These are phyloP conservation scores for Henckelia pumila DNA, from an alignment of 257 asterid genomes.

Conservation along the genomic window DNA sequence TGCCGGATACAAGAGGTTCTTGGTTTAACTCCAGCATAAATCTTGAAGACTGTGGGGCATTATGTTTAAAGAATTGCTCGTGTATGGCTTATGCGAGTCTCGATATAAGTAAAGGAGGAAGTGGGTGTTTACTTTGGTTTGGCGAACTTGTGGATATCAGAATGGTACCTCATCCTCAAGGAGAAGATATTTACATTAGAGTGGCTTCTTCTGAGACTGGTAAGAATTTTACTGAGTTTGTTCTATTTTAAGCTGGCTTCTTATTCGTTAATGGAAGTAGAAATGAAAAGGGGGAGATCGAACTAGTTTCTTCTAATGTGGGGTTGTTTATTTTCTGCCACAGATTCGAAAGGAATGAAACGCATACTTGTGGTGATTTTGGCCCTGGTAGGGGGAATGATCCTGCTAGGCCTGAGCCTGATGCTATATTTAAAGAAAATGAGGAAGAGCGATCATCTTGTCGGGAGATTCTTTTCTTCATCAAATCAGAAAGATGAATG, in stretches of 20 bases:
- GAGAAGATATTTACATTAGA: background rate
- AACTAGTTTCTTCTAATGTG: background rate
- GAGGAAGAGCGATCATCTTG: constrained; percentile 6
- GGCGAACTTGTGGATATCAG: background rate
- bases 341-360: constrained; percentile 19
- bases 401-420: constrained; percentile 20
- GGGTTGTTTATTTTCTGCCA: background rate
- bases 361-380: constrained; percentile 15
- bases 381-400: constrained; percentile 1
- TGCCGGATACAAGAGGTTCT: background rate
- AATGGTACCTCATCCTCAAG: background rate
- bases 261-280: too few species aligned
- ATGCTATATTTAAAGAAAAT: constrained; percentile 9
- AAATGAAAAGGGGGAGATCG: too few species aligned
- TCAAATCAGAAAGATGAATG: background rate
- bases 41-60: background rate
- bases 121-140: background rate
- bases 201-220: background rate
- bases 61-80: background rate
- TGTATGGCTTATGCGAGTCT: background rate
- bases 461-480: too few species aligned
- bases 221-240: background rate
- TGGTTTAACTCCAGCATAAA: background rate
- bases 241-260: too few species aligned
- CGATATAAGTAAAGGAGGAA: background rate